These are phyloP conservation scores for Lentinula sp. DNA, from an alignment of 768 basidiomycete genomes.

Conservation along the genomic window DNA sequence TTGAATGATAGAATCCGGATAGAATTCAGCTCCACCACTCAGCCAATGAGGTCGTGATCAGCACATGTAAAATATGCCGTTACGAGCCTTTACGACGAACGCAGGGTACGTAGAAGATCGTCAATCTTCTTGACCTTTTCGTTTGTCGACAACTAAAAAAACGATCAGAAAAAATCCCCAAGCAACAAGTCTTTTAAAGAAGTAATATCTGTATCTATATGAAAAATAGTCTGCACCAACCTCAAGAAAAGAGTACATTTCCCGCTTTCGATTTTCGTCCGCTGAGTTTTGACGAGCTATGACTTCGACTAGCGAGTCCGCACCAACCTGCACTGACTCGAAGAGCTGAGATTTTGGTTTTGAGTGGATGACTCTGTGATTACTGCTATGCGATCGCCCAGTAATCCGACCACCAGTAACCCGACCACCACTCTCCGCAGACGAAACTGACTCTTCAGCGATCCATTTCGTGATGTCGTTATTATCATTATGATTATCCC, in stretches of 20 bases:
- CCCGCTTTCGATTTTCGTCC: conserved; percentile 28
- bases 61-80: background rate
- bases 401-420: background rate
- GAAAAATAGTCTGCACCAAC: conserved; percentile 20
- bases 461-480: background rate
- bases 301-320: conserved; percentile 36
- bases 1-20: background rate
- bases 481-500: background rate
- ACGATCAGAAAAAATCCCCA: no score
- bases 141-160: conserved; percentile 45
- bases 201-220: no score
- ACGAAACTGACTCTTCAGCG: background rate
- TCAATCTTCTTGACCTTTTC: conserved; percentile 48
- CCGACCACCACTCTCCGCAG: background rate
- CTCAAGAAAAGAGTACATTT: conserved; percentile 48
- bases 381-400: no score
- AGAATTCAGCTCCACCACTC: background rate
- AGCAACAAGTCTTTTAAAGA: background rate
- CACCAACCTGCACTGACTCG: background rate
- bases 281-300: conserved; percentile 35
- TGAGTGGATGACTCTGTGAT: background rate
- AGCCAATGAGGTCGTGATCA: background rate
- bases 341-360: background rate
- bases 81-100: background rate
- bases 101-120: conserved; percentile 33